Evolutionary conservation across 345 rosid genomes (phyloP), one percentile per base, ranked within the genome.

Genomic region (Brassica carinata): DNA sequence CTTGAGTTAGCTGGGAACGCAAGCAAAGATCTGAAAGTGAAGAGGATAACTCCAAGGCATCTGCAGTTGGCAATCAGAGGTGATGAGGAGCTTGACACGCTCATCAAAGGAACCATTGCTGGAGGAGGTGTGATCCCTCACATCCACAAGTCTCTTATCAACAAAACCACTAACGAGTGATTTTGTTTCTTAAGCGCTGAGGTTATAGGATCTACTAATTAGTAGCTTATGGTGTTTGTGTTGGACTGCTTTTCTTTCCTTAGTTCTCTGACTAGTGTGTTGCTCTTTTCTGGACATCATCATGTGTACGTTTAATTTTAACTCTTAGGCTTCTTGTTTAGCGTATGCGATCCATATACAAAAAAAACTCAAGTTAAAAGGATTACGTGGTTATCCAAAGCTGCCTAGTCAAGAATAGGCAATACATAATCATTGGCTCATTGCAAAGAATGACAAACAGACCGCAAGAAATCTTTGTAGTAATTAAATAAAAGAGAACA

Each of bases 101-200:
- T 91, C 71, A 89, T 91, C 87, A 91, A 88, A 82, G 95, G 95
- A 23, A 91, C 95, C 33, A 91, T 88, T 80, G 89, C 90, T 30
- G 90, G 91, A 68, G 96, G 96, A 5, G 97, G 94, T 72, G 97
- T 92, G 11, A 92, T 92, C 59, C 97, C 97, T 75, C 96, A 92
- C 86, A 92, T 92, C 75, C 96, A 92, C 89, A 92, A 92, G 84
- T 92, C 97, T 57, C 94, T 90, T 19, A 90, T 90, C 87, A 90
- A 92, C 89, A 92, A 92, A 83, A 87, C 94, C 69, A 82, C 84
- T 78, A 92, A 92, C 81, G 96, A 92, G 30, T 88, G 80, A 88
- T 69, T 36, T 61, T 8, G 29, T 70, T 71, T 71, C 61, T 40
- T 75, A 48, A 19, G 69, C 40, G 11, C 58, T 80, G 55, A 18